phyloP scores from a whole-genome alignment of 305 asterid species.

The Solanum aculeatissimum region DNA sequence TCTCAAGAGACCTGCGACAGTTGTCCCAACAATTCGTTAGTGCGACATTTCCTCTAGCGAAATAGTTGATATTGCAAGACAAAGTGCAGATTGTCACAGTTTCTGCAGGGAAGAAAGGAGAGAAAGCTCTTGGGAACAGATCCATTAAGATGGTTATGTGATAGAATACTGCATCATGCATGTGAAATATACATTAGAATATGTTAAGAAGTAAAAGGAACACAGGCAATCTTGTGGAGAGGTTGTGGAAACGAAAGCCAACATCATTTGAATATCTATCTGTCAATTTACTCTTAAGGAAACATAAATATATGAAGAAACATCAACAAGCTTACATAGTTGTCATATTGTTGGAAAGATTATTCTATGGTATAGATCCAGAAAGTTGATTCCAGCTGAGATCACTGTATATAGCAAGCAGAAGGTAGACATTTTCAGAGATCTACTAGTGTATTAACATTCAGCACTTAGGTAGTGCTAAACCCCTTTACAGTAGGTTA shows the following conservation, averaged over 20 bases:
- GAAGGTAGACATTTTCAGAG: no score
- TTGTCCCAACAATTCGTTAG: neutral
- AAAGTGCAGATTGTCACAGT: slow-evolving; percentile 22
- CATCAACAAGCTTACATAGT: slow-evolving; percentile 23
- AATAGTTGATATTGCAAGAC: neutral
- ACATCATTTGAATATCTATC: neutral
- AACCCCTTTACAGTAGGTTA: no score
- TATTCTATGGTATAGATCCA: slow-evolving; percentile 18
- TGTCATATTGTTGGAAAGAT: slow-evolving; percentile 24
- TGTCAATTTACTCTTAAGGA: neutral
- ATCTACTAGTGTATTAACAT: no score
- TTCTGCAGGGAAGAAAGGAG: slow-evolving; percentile 29
- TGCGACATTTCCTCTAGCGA: neutral
- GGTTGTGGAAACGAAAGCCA: neutral
- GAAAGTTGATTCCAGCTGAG: slow-evolving; percentile 33
- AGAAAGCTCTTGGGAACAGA: slow-evolving; percentile 27
- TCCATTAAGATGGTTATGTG: slow-evolving; percentile 31
- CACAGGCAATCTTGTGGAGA: neutral
- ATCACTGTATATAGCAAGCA: no score
- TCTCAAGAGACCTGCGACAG: slow-evolving; percentile 26
- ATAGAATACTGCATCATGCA: slow-evolving; percentile 28
- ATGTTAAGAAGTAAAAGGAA: neutral
- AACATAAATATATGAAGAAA: neutral
- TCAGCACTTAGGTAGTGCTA: no score
- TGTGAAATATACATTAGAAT: neutral